phyloP scores from a whole-genome alignment of 345 rosid species.

The Lepidium aucheri region DNA sequence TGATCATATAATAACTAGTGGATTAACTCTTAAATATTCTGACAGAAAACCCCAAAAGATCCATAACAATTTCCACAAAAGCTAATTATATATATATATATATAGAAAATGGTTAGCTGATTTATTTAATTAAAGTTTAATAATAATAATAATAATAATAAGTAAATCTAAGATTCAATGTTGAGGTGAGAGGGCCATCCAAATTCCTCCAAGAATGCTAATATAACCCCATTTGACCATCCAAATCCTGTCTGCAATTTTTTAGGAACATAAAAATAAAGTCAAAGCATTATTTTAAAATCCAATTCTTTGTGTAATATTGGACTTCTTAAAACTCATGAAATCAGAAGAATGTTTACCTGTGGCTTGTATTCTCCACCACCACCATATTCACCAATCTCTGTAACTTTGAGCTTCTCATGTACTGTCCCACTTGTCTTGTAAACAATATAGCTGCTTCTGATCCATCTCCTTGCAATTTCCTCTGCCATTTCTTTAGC shows the following conservation, averaged over 20 bases:
- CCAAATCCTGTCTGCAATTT: slow-evolving; percentile 81
- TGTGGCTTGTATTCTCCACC: slow-evolving; percentile 69
- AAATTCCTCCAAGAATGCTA: slow-evolving; percentile 82
- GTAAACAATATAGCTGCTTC: slow-evolving; percentile 47
- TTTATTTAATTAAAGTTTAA: not conserved
- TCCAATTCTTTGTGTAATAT: not conserved
- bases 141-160: not conserved
- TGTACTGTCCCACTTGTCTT: slow-evolving; percentile 51
- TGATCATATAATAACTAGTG: not conserved
- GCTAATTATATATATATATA: too few relatives aligned
- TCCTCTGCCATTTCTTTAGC: slow-evolving; percentile 66
- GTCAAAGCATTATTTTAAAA: not conserved
- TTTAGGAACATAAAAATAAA: not conserved
- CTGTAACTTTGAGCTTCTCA: slow-evolving; percentile 36
- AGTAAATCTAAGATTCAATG: slow-evolving; percentile 31
- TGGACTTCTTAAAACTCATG: not conserved
- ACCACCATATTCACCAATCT: slow-evolving; percentile 55
- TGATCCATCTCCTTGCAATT: slow-evolving; percentile 69
- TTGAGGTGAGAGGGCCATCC: slow-evolving; percentile 69
- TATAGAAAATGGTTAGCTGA: not conserved
- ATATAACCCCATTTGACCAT: slow-evolving; percentile 90
- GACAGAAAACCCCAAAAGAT: not conserved
- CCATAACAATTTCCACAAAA: not conserved
- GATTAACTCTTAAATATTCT: not conserved
- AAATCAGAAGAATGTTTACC: slow-evolving; percentile 26